Conservation (phyloP, 805 yeast species). For the Zygosaccharomyces gambellarensis region DNA sequence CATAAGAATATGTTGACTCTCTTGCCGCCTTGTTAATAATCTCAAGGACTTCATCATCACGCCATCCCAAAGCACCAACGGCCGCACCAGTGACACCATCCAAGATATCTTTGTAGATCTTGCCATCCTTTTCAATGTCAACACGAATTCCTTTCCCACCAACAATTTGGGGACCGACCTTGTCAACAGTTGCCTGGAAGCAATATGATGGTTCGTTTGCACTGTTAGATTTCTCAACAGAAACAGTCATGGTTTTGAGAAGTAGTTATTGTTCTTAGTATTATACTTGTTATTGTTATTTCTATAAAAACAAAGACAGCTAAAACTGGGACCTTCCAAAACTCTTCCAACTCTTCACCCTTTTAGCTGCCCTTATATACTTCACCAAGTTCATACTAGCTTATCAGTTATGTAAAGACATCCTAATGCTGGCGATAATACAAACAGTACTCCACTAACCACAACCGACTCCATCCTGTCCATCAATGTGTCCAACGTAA, state of each 20-base stretch:
- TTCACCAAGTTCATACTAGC: neutral
- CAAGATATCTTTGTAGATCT: constrained; percentile 32
- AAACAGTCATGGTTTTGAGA: neutral
- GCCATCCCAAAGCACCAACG: constrained; percentile 45
- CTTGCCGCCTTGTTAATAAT: constrained; percentile 39
- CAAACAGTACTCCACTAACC: too few relatives aligned
- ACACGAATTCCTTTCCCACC: constrained; percentile 42
- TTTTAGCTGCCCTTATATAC: neutral
- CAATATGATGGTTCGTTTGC: constrained; percentile 33
- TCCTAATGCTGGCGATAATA: neutral
- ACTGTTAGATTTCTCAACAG: neutral
- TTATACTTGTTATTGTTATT: neutral
- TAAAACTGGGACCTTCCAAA: neutral
- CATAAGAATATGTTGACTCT: constrained; percentile 37
- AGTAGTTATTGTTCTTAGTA: neutral
- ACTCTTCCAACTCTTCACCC: neutral
- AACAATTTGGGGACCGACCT: constrained; percentile 38
- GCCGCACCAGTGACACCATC: constrained; percentile 52
- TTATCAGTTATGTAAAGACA: neutral
- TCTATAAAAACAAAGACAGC: neutral
- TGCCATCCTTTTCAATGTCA: constrained; percentile 39
- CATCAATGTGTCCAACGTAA: too few relatives aligned
- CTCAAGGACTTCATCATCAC: constrained; percentile 35
- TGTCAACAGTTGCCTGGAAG: constrained; percentile 40
- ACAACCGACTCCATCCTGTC: too few relatives aligned